Percentiles rank a stretch among this genome's conserved stretches.
These are phyloP conservation scores for Rhizophagus sp. DNA, from an alignment of 192 early-diverging fungal species.

Conservation along the genomic window DNA sequence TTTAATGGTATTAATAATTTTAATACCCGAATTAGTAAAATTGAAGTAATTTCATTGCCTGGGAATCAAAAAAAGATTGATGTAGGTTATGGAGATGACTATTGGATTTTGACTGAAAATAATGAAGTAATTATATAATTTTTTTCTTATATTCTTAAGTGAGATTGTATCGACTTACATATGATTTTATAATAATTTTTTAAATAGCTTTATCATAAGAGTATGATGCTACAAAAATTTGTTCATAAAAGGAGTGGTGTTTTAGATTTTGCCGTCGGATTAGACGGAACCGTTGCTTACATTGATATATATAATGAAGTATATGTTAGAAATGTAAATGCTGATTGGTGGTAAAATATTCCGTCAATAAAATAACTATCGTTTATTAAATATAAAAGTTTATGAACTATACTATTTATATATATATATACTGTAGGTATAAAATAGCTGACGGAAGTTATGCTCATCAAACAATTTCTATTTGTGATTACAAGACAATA, in stretches of 20 bases:
- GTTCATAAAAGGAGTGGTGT: neutral
- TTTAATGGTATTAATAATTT: neutral
- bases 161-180: neutral
- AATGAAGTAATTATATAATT: neutral
- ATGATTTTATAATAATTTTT: neutral
- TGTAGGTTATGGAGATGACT: neutral
- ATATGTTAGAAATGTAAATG: neutral
- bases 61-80: neutral
- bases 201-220: neutral
- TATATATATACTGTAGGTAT: neutral
- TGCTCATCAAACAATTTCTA: neutral
- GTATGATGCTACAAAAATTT: neutral
- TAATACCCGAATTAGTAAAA: neutral
- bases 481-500: neutral
- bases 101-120: neutral
- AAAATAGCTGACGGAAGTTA: neutral
- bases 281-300: neutral
- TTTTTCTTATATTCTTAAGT: neutral
- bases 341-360: neutral
- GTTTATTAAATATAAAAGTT: neutral
- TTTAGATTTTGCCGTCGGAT: neutral
- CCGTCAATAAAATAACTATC: neutral
- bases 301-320: neutral
- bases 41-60: neutral
- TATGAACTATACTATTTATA: neutral